Evolutionary conservation across 805 yeast genomes (phyloP).

Genomic region (Diddensiella santjacobensis): DNA sequence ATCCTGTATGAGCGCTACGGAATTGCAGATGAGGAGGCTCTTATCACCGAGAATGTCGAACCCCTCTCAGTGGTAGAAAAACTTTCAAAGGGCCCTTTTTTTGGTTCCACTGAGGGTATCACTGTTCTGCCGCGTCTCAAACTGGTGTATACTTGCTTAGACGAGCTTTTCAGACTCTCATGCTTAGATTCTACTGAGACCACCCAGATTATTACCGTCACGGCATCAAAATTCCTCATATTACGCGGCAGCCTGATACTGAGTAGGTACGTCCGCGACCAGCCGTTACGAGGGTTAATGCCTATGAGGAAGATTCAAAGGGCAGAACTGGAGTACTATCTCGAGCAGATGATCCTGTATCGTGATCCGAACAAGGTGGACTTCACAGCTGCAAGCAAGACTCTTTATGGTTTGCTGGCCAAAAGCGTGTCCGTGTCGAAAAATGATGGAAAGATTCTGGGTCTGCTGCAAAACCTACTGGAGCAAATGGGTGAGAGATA

Average conservation of each 20-base stretch:
- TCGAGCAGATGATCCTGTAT: neutral
- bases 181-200: slow-evolving; percentile 21
- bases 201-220: slow-evolving; percentile 25
- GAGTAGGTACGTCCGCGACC: slow-evolving; percentile 61
- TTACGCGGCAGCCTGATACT: slow-evolving; percentile 59
- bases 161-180: slow-evolving; percentile 46
- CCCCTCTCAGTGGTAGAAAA: slow-evolving; percentile 36
- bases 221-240: slow-evolving; percentile 46
- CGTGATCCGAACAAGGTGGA: neutral
- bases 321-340: slow-evolving; percentile 46
- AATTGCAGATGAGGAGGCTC: slow-evolving; percentile 24
- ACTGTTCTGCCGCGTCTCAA: slow-evolving; percentile 40
- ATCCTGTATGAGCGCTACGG: slow-evolving; percentile 40
- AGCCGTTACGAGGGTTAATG: slow-evolving; percentile 49
- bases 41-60: neutral
- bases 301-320: slow-evolving; percentile 69
- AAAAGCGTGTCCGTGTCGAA: slow-evolving; percentile 11
- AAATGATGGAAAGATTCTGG: slow-evolving; percentile 8
- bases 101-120: slow-evolving; percentile 60
- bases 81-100: slow-evolving; percentile 47
- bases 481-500: neutral
- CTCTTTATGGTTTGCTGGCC: slow-evolving; percentile 14
- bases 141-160: slow-evolving; percentile 55
- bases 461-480: slow-evolving; percentile 8
- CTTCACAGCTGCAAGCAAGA: neutral